These are phyloP conservation scores for Colletotrichum siamense DNA, from an alignment of 2,329 filamentous ascomycete species.

Conservation along the genomic window DNA sequence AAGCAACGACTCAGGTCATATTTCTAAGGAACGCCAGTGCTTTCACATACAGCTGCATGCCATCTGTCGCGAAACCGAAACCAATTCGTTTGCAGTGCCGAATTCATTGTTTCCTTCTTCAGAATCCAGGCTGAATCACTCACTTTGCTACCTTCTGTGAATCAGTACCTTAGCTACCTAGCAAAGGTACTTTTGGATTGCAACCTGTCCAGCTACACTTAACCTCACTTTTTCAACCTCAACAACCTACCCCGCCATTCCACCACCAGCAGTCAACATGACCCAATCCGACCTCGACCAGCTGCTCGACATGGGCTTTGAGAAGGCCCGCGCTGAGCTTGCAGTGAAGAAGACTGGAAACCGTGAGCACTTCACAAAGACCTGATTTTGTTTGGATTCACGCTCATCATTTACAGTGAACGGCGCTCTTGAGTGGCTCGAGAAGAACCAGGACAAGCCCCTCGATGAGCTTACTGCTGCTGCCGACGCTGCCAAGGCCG, in stretches of 20 bases:
- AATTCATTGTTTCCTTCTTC: background rate
- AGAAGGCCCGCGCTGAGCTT: constrained; percentile 79
- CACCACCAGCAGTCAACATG: constrained; percentile 44
- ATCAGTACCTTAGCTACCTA: background rate
- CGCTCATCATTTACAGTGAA: constrained; percentile 63
- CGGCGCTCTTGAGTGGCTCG: constrained; percentile 92
- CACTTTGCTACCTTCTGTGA: background rate
- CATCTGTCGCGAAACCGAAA: background rate
- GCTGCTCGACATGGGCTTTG: constrained; percentile 79
- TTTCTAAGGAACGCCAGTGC: background rate
- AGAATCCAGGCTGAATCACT: background rate
- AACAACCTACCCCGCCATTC: constrained; percentile 11
- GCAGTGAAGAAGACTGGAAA: constrained; percentile 85
- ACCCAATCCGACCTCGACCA: constrained; percentile 65
- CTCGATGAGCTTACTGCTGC: constrained; percentile 77
- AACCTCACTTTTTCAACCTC: constrained; percentile 15
- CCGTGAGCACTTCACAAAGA: constrained; percentile 57
- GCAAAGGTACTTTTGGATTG: background rate
- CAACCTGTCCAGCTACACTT: constrained; percentile 21
- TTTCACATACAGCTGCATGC: background rate
- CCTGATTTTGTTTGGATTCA: too few relatives aligned
- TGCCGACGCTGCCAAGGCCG: constrained; percentile 36
- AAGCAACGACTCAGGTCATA: constrained; percentile 9
- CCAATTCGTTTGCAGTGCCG: constrained; percentile 5
- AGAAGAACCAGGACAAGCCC: constrained; percentile 86